Evolutionary conservation across 1,139 yeast species (phyloP).

Genomic region (Kurtzmaniella quercitrusa): DNA sequence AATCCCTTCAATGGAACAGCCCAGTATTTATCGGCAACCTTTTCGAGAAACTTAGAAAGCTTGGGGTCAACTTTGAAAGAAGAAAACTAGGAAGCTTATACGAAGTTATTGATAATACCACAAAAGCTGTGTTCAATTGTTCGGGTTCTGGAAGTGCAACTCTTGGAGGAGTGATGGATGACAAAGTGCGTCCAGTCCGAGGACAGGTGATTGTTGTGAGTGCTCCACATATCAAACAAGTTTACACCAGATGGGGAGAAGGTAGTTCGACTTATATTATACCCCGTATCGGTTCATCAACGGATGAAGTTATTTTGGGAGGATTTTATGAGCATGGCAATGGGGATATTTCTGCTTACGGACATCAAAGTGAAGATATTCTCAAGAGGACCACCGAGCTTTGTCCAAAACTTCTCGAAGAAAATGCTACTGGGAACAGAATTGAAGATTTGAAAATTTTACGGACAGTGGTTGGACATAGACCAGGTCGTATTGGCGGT

Average conservation of each 20-base stretch:
- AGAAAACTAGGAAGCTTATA: constrained; percentile 9
- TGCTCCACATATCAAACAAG: constrained; percentile 52
- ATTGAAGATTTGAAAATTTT: constrained; percentile 33
- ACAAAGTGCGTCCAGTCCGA: constrained; percentile 53
- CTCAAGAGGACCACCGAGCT: constrained; percentile 51
- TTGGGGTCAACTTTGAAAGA: constrained; percentile 13
- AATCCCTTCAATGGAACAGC: constrained; percentile 22
- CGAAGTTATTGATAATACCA: constrained; percentile 12
- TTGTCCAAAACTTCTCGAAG: constrained; percentile 47
- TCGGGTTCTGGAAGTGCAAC: constrained; percentile 61
- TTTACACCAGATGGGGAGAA: constrained; percentile 48
- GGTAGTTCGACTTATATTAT: constrained; percentile 60
- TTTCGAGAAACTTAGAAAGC: constrained; percentile 8
- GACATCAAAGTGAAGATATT: constrained; percentile 54
- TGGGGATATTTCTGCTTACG: constrained; percentile 55
- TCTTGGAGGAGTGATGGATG: constrained; percentile 57
- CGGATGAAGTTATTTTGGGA: constrained; percentile 60
- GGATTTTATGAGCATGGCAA: constrained; percentile 60
- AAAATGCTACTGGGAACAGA: constrained; percentile 21
- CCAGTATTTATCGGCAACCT: constrained; percentile 17
- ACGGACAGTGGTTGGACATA: constrained; percentile 58
- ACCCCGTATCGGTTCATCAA: constrained; percentile 58
- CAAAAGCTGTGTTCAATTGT: constrained; percentile 59
- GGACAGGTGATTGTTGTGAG: constrained; percentile 66
- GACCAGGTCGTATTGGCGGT: constrained; percentile 68